Evolutionary conservation across 345 rosid species (phyloP), one percentile per base, ranked within the genome.

Genomic region (Arabidopsis suecica): DNA sequence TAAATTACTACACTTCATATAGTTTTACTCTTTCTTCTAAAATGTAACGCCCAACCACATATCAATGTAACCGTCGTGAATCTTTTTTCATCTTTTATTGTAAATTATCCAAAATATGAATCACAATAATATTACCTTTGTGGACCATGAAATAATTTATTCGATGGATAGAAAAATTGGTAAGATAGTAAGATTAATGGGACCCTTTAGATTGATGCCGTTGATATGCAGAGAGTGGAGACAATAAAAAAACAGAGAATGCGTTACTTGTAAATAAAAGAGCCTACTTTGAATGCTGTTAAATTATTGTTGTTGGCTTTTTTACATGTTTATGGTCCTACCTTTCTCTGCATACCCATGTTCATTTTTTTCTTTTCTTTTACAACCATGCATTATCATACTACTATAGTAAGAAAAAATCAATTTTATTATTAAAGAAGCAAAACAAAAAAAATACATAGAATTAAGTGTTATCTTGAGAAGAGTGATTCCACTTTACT

Each of bases 271-370:
- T 34, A 16, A 58, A 6, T 7, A 57, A 22, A 25, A 16, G 16
- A 34, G 4, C 2, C 10, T 5, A 38, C 69, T 72, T 67, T 68
- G 50, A 33, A 71, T 64, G 80, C 48, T 48, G 76, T 77, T 44
- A 71, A 69, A 76, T 62, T 45, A 77, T 59, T 56, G 76, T 20
- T 77, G 76, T 36, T 63, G 65, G 54, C 67, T 37, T 55, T 76
- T 64, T 59, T 28, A 71, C 72, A 71, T 71, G 72, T 45, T 45
- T 41, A 68, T 37, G 80, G 80, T 71, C 80, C 80, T 70, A 77
- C 69, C 4, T 44, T 1, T 68, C 73, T 60, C 48, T 38, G 14
- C 53, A 67, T 53, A 28, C 58, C 65, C 74, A 69, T 63, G 59
- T 77, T 77, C 60, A 16, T 16, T 16, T 62, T 51, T n/a, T 4